A percentile compares a stretch with the other conserved stretches of the same genome.
These are phyloP conservation scores for Geranium incanum DNA, from an alignment of 441 rosid genomes.

Conservation along the genomic window DNA sequence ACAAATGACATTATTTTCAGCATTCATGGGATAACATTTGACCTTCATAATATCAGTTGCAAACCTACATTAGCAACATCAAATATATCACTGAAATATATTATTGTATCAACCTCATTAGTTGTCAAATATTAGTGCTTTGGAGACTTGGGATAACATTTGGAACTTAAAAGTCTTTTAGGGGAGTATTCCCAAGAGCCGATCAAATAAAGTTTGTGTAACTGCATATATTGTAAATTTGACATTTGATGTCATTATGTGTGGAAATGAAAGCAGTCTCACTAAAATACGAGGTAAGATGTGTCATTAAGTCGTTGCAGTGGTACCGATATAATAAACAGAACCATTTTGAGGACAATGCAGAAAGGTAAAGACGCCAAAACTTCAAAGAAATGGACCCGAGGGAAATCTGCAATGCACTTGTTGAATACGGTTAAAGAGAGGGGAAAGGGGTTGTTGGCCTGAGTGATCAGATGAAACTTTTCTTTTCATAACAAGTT, in stretches of 20 bases:
- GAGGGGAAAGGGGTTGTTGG: neutral
- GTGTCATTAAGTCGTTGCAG: neutral
- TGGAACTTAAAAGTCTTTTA: neutral
- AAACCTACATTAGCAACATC: neutral
- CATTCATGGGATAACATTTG: neutral
- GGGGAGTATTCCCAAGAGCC: neutral
- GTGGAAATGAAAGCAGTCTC: neutral
- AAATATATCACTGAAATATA: neutral
- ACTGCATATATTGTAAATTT: neutral
- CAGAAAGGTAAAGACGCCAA: neutral
- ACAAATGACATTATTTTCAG: neutral
- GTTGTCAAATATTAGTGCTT: neutral
- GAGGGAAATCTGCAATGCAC: neutral
- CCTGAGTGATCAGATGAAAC: neutral
- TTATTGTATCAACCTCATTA: neutral
- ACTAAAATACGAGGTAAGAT: neutral
- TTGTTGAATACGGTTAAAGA: neutral
- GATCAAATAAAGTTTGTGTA: neutral
- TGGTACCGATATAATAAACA: neutral
- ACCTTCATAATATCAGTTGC: neutral
- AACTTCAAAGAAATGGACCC: neutral
- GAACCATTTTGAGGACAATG: neutral
- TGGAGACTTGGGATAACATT: neutral
- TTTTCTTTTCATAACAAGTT: neutral
- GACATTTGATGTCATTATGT: neutral